Evolutionary conservation across 345 rosid genomes (phyloP), one percentile per base, ranked within the genome.

Genomic region (Physaria fendleri): DNA sequence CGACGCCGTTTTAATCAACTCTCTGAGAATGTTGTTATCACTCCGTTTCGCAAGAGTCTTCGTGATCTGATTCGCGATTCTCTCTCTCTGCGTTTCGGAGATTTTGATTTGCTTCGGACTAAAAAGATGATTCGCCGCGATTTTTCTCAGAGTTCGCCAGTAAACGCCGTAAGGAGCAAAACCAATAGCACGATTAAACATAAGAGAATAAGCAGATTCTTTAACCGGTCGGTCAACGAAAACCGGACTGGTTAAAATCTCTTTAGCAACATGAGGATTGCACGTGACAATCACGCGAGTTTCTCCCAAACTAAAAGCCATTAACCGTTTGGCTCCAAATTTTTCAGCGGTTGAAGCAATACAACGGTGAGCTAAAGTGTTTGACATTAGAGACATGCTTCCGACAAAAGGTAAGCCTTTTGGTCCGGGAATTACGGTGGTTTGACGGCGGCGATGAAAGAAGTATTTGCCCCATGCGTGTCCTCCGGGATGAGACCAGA

Each of bases 171-270:
- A 77, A 55, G 83, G 76, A 14, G 95, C 91, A 37, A 87, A 87
- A 33, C 95, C 95, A 6, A 87, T 87, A 4, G 95, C 85, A 35
- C 95, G 61, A 18, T 79, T 74, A 74, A 87, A 87, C 88, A 87
- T 76, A 14, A 87, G 73, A 18, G 82, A 78, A 15, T 80, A 82
- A 5, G 91, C 91, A 20, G 91, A 82, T 64, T 87, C 87, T 12
- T 87, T 87, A 4, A 82, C 82, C 1, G 95, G 95, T 2, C 95
- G 88, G 78, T 84, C 88, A 10, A 78, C 87, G 2, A 87, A 87
- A 10, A 82, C 88, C 13, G 88, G 66, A 47, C 83, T 80, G 72
- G 71, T 79, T 5, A 87, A 61, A 34, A 87, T 80, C 64, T 87
- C 95, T 59, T 74, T 77, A 8, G 91, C 91, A 0, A 84, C 85